Conservation (phyloP, 257 asterid genomes). For the Cordia subcordata region DNA sequence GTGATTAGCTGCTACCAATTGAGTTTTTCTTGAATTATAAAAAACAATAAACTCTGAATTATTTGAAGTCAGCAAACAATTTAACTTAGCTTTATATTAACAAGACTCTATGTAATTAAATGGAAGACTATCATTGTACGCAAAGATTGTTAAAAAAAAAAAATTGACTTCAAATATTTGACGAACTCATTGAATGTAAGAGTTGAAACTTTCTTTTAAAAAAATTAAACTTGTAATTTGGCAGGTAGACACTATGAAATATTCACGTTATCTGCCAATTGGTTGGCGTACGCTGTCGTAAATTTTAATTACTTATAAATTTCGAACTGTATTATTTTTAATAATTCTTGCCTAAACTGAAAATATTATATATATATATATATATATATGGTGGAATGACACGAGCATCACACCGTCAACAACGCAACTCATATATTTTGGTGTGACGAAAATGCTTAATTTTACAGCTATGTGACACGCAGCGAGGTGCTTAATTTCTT, state of each 20-base stretch:
- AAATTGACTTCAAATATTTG: neutral
- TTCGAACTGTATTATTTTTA: neutral
- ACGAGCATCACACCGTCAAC: slow-evolving; percentile 14
- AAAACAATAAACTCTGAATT: too few species aligned
- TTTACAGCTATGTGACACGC: slow-evolving; percentile 45
- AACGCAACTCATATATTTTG: slow-evolving; percentile 29
- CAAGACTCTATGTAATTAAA: too few species aligned
- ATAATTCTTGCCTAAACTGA: too few species aligned
- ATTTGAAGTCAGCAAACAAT: too few species aligned
- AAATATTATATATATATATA: too few species aligned
- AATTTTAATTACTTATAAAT: too few species aligned
- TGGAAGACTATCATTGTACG: too few species aligned
- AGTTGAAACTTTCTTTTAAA: neutral
- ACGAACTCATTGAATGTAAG: neutral
- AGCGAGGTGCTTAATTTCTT: slow-evolving; percentile 41
- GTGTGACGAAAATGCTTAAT: slow-evolving; percentile 35
- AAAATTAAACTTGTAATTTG: neutral
- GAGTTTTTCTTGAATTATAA: too few species aligned
- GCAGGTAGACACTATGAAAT: neutral
- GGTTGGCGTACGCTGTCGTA: neutral
- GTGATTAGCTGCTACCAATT: too few species aligned
- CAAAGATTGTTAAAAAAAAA: too few species aligned
- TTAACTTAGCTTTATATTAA: too few species aligned
- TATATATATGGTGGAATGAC: neutral
- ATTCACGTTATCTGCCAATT: neutral